Conservation (phyloP, 306 rosid species). For the Cyclanthera cordifolia region DNA sequence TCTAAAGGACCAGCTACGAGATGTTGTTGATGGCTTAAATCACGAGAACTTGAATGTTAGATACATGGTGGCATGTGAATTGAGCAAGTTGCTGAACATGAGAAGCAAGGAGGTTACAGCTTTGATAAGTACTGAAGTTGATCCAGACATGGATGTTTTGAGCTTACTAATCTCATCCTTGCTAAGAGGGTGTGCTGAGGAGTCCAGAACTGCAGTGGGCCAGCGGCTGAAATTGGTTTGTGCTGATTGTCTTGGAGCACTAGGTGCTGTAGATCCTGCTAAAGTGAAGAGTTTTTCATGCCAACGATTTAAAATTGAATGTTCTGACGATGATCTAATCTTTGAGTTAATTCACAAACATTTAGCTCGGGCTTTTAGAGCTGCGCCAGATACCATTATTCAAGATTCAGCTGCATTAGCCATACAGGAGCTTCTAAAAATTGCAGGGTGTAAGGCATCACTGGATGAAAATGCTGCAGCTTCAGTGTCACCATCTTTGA, state of each 20-base stretch:
- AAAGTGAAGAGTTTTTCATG: slow-evolving; percentile 67
- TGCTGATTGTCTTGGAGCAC: slow-evolving; percentile 95
- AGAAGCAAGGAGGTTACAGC: slow-evolving; percentile 64
- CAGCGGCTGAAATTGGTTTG: slow-evolving; percentile 84
- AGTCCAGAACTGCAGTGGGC: slow-evolving; percentile 73
- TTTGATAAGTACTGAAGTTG: slow-evolving; percentile 64
- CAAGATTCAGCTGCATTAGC: slow-evolving; percentile 99
- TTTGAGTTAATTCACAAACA: slow-evolving; percentile 92
- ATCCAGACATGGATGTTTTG: slow-evolving; percentile 66
- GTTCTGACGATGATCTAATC: slow-evolving; percentile 93
- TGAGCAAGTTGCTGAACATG: slow-evolving; percentile 68
- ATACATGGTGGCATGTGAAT: slow-evolving; percentile 78
- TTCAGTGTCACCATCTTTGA: slow-evolving; percentile 31
- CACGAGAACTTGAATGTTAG: slow-evolving; percentile 88
- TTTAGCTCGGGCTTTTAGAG: slow-evolving; percentile 85
- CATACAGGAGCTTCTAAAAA: slow-evolving; percentile 89
- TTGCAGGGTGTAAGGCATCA: slow-evolving; percentile 91
- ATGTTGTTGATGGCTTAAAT: slow-evolving; percentile 75
- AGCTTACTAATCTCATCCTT: slow-evolving; percentile 75
- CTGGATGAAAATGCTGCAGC: slow-evolving; percentile 62
- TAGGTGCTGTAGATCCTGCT: slow-evolving; percentile 98
- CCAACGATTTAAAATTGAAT: slow-evolving; percentile 80
- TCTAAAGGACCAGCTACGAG: slow-evolving; percentile 65
- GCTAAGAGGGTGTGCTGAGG: slow-evolving; percentile 82
- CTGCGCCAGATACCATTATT: slow-evolving; percentile 83